Base-by-base conservation (phyloP, 768 basidiomycete species). In the Naganishia friedmannii region DNA sequence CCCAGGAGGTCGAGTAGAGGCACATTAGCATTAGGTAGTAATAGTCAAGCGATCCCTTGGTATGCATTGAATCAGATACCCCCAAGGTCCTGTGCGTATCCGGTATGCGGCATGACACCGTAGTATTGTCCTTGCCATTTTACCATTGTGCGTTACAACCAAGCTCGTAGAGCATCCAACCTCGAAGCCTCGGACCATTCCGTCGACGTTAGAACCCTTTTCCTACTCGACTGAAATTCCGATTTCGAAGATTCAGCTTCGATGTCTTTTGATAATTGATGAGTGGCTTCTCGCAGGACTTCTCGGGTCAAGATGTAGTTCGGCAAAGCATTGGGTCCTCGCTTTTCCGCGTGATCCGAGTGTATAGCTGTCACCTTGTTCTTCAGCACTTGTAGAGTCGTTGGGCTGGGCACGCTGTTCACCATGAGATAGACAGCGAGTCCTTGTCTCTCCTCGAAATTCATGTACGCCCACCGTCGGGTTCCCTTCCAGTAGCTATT, bases 1-100 rank as follows among this genome's bases (percentile, higher is more conserved):
- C 90, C 57, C 95, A 98, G 82, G 94, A 90, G 21, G 83, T 93
- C 17, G 78, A 79, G 34, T 69, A 69, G 56, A 48, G 28, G 2
- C 29, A n/a, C 7, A 17, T 15, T 51, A 51, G 48, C 21, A 51
- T 8, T 3, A 51, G 48, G 2, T n/a, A 7, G 12, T 51, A 26
- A 7, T 21, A 51, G n/a, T 51, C 48, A 12, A 51, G 19, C 19
- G 13, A 53, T 66, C 32, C 32, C 46, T 31, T 28, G 48, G 46
- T 31, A 31, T 55, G 29, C 32, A 55, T 55, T n/a, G 12, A 6
- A 55, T 55, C 4, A 7, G 1, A 17, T 31, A 55, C 26, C 12
- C 26, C 12, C 26, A 2, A 23, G 6, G 29, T 54, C 53, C n/a
- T n/a, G n/a, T 26, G 9, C 53, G 12, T 12, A 31, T 1, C 29